Evolutionary conservation across 106 monocot species (phyloP), one percentile per base, ranked within the genome.

Genomic region (Platanthera zijinensis): DNA sequence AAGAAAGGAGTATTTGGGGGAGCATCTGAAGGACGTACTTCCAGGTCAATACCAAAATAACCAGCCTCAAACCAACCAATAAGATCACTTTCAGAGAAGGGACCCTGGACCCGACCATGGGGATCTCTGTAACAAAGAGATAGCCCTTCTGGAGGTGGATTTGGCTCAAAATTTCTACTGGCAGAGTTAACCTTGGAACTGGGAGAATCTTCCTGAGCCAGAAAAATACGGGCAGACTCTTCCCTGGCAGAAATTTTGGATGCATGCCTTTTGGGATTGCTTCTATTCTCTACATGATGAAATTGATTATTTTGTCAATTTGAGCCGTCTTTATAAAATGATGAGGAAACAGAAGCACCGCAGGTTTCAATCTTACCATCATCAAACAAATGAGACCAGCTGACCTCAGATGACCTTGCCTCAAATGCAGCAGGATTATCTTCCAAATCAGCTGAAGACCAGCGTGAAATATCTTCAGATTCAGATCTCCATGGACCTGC

Each of bases 11-110:
- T 48, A 85, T 93, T 89, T 71, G 52, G 5, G 10, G 97, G 89
- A 82, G 84, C 86, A 86, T 61, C 72, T 47, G 74, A 84, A 50
- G 85, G 75, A 10, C 93, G 89, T 57, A 97, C 94, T 88, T 76
- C 89, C 86, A 97, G 86, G 74, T 97, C 94, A 69, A 97, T 91
- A 54, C 94, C 97, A 91, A 97, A 97, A 82, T 91, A 97, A 76
- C 91, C 91, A 45, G 93, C 84, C 67, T 97, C 97, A 84, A 89
- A 94, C 97, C 97, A 97, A 28, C 89, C 89, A 79, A 97, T 94
- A n/a, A 97, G 76, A 83, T 97, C 93, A 56, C 74, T 76, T 75
- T 94, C 97, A 86, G 87, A 83, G 81, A 97, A 97, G 14, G 96
- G 97, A 50, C 97, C 97, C 82, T 97, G 97, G 80, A 97, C 79